Percentiles rank a stretch among this genome's conserved stretches.
Conservation (phyloP, 352 stramenopile genomes). For the Elongisporangium prolatum region DNA sequence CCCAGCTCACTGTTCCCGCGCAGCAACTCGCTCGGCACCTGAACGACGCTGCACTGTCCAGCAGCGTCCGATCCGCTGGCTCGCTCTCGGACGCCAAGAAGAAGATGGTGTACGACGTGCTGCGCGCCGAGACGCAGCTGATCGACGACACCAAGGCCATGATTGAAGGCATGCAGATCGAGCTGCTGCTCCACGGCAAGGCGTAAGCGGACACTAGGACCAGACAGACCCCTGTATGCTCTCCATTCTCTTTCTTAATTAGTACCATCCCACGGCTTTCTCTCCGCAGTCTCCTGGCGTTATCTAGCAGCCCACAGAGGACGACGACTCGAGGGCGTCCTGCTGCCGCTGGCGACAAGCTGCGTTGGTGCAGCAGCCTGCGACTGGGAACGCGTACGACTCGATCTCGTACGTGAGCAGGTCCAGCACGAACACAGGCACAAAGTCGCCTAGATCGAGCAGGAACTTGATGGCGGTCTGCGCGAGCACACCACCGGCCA, state of each 20-base stretch:
- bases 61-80: slow-evolving; percentile 3
- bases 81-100: slow-evolving; percentile 67
- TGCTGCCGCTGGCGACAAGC: slow-evolving; percentile 26
- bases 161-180: slow-evolving; percentile 55
- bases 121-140: slow-evolving; percentile 74
- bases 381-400: slow-evolving; percentile 27
- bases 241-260: background rate
- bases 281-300: background rate
- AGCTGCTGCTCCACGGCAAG: slow-evolving; percentile 37
- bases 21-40: slow-evolving; percentile 54
- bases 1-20: slow-evolving; percentile 61
- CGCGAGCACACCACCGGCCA: slow-evolving; percentile 21
- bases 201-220: slow-evolving; percentile 4
- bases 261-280: background rate
- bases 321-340: slow-evolving; percentile 11
- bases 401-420: slow-evolving; percentile 31
- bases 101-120: slow-evolving; percentile 78
- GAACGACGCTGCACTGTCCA: slow-evolving; percentile 25
- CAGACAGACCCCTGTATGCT: background rate
- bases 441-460: slow-evolving; percentile 27
- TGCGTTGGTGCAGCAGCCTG: slow-evolving; percentile 15
- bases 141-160: slow-evolving; percentile 75
- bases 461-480: slow-evolving; percentile 37
- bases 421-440: slow-evolving; percentile 34
- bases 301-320: too few species aligned